Base-by-base conservation (phyloP, 2,329 filamentous ascomycete species). In the Rutstroemia sydowiana region DNA sequence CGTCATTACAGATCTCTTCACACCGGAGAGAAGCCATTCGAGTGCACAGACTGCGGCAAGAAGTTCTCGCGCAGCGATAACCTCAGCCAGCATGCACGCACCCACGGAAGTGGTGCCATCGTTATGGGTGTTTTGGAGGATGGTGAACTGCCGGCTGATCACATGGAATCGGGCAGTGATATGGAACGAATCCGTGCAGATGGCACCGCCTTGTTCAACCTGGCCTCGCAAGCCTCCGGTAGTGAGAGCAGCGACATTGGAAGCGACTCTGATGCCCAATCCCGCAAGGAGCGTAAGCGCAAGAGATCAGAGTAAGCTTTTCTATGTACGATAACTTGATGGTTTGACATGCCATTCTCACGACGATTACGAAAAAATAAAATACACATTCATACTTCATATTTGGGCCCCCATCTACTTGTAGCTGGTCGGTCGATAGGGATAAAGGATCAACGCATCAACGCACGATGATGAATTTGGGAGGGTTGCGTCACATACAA, bases 31-130 rank as follows among this genome's bases (percentile, higher is more conserved):
- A 98, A 97, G 83, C 93, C 93, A 5, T 98, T 97, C 65, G 89
- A 95, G 74, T 98, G 93, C 77, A 81, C 84, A 60, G 92, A 98
- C 74, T 98, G 93, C 66, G 92, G 93, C 63, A 98, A 98, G 85
- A 96, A 95, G 77, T 98, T 97, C 75, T 97, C 92, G 18, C 86
- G 93, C 64, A 95, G 88, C 63, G 93, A 98, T 73, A 98, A 98
- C 76, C 81, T 98, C 14, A 88, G 90, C 21, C 93, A 98, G 73
- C 93, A 98, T 69, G 85, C 93, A 58, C 84, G 93, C 57, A 98
- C 93, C 4, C 93, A 98, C 66, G 90, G 90, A 52, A 86, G 84
- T 54, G 89, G 90, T 56, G 88, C 90, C 55, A 87, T 96, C 59
- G 84, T 95, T 65, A 92, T 97, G 85, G 88, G 88, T 64, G 79